These are phyloP conservation scores for Cryptococcus sp. DNA, from an alignment of 1,284 basidiomycete species.

Conservation along the genomic window DNA sequence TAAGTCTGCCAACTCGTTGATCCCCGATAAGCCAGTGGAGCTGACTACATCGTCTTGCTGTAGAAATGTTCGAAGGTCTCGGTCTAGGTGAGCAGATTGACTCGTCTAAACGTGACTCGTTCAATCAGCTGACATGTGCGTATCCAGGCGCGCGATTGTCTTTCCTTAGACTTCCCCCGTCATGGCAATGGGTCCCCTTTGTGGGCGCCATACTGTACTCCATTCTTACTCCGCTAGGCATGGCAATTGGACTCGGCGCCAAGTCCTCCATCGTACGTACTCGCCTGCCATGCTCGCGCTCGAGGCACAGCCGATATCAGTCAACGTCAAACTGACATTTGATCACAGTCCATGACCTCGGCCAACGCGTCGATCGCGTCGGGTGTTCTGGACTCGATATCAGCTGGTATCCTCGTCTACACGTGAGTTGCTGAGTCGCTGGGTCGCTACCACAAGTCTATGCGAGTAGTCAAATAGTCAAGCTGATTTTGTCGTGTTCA, in stretches of 20 bases:
- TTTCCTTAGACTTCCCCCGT: conserved; percentile 18
- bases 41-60: too few relatives aligned
- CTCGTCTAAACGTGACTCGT: too few relatives aligned
- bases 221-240: conserved; percentile 20
- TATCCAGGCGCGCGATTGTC: not conserved
- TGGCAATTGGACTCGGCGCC: conserved; percentile 21
- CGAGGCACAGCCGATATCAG: not conserved
- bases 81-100: too few relatives aligned
- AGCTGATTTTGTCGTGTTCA: too few relatives aligned
- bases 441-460: conserved; percentile 25
- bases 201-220: conserved; percentile 14
- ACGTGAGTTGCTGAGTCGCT: conserved; percentile 31
- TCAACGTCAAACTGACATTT: not conserved
- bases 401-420: conserved; percentile 30
- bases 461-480: conserved; percentile 21
- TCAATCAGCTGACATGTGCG: too few relatives aligned
- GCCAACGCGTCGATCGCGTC: conserved; percentile 13
- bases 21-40: conserved; percentile 4
- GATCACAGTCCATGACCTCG: conserved; percentile 13
- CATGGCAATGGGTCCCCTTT: conserved; percentile 14
- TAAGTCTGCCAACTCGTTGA: conserved; percentile 5
- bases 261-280: not conserved
- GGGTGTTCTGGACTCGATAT: conserved; percentile 31
- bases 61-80: too few relatives aligned
- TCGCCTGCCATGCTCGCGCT: not conserved